Conservation (phyloP, 495 filamentous ascomycete species). For the Penicillium bialowiezense region DNA sequence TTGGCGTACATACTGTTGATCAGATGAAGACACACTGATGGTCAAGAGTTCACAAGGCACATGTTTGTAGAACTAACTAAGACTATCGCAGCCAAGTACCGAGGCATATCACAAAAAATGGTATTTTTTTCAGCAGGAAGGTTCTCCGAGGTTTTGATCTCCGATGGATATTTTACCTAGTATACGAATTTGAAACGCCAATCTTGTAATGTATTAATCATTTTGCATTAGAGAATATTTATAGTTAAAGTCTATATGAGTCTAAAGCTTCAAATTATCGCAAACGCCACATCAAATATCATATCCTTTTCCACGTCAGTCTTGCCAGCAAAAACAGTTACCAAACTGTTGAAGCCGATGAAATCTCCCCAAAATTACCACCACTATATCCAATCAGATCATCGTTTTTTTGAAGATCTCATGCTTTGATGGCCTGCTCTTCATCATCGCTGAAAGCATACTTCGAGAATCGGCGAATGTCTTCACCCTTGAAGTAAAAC, state of each 20-base stretch:
- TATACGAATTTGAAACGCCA: too few species aligned
- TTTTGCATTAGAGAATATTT: background rate
- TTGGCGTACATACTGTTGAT: background rate
- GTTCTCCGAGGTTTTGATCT: too few species aligned
- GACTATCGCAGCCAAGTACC: too few species aligned
- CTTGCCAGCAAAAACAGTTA: background rate
- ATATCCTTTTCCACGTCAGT: constrained; percentile 3
- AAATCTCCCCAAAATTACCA: background rate
- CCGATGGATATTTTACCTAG: too few species aligned
- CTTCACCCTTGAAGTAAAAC: constrained; percentile 71
- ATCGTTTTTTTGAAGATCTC: background rate
- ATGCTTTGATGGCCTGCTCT: constrained; percentile 31
- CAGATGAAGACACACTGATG: too few species aligned
- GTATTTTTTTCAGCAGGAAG: too few species aligned
- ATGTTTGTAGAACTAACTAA: too few species aligned
- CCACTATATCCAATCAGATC: background rate
- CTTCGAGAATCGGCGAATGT: constrained; percentile 60
- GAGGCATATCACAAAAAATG: too few species aligned
- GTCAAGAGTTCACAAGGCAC: too few species aligned
- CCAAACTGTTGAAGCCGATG: too few species aligned
- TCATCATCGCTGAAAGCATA: constrained; percentile 64
- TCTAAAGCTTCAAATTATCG: constrained; percentile 17
- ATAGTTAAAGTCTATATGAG: background rate
- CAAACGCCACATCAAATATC: background rate
- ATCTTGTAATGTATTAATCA: too few species aligned